Evolutionary conservation across 2,329 filamentous ascomycete genomes (phyloP), one percentile per base, ranked within the genome.

Genomic region (Camillea tinctor): DNA sequence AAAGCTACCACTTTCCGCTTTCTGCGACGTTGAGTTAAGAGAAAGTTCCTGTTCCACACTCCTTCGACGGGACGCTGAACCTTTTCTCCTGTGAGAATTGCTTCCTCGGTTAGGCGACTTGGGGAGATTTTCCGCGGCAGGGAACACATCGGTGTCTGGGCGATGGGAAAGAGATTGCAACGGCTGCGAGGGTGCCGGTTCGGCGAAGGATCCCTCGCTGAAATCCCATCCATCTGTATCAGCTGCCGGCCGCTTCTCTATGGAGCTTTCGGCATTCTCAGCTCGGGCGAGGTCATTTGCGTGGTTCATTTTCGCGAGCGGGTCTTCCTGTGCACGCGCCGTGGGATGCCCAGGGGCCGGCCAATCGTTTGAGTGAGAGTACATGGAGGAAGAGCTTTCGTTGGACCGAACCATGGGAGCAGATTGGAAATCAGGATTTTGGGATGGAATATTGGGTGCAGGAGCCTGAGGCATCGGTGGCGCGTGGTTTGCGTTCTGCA

Each of bases 211-310:
- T 8, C 87, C 83, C 60, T 97, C 93, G 57, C 94, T 92, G 67
- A 99, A 99, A 70, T 96, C 93, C 95, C 95, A 99, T 8, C 85
- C 91, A 70, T 97, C 93, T 0, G 83, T 72, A 60, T 90, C 87
- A 3, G 81, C 77, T 7, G 74, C 70, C 1, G 71, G 69, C 22
- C 74, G 74, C 70, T 88, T 84, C 56, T 86, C 80, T 22, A 76
- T 70, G 17, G 77, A 67, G 44, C 80, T 78, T 51, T 78, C 78
- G 20, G 72, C 59, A n/a, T 76, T 74, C 44, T 80, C 78, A 50
- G 73, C 66, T 17, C 73, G 74, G 20, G 71, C 72, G 23, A 78
- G 71, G 55, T 82, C 79, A 13, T 73, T 75, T 2, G 73, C 72
- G 54, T 79, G 77, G 59, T 75, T 79, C 1, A 74, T 64, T 48